Conservation (phyloP, 2,329 filamentous ascomycete species). For the Pseudogymnoascus verrucosus region DNA sequence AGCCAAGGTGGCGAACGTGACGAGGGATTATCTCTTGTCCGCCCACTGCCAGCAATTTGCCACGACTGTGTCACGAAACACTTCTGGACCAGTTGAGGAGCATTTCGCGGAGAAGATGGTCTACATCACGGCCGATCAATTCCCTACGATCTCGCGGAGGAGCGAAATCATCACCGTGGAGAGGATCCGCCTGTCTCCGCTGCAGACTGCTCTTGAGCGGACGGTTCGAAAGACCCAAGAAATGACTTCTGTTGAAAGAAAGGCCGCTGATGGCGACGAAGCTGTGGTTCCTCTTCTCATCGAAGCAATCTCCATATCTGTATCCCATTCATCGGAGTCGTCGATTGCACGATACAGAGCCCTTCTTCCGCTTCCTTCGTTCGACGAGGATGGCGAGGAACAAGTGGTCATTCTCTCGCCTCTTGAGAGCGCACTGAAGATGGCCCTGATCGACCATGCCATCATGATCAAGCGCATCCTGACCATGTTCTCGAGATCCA, state of each 20-base stretch:
- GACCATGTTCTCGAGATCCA: slow-evolving; percentile 53
- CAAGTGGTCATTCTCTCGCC: slow-evolving; percentile 43
- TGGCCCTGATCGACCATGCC: slow-evolving; percentile 82
- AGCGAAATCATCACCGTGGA: slow-evolving; percentile 72
- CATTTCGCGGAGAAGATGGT: slow-evolving; percentile 78
- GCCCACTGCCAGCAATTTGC: slow-evolving; percentile 73
- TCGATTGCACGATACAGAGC: slow-evolving; percentile 72
- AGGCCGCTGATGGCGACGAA: slow-evolving; percentile 64
- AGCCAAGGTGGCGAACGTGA: slow-evolving; percentile 70
- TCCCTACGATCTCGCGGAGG: slow-evolving; percentile 82
- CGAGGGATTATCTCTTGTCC: slow-evolving; percentile 79
- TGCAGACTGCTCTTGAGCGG: slow-evolving; percentile 85
- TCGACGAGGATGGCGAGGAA: slow-evolving; percentile 36
- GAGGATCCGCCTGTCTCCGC: slow-evolving; percentile 55
- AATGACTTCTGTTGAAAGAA: slow-evolving; percentile 67
- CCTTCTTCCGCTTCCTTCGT: slow-evolving; percentile 50
- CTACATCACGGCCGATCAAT: slow-evolving; percentile 75
- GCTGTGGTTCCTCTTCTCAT: slow-evolving; percentile 60
- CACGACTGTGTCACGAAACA: slow-evolving; percentile 63
- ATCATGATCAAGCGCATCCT: slow-evolving; percentile 80
- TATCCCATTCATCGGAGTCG: slow-evolving; percentile 65
- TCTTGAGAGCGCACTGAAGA: slow-evolving; percentile 71
- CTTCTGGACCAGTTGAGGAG: slow-evolving; percentile 59
- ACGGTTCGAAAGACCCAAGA: slow-evolving; percentile 88
- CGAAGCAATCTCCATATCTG: slow-evolving; percentile 68